Base-by-base conservation (phyloP, 352 stramenopile species). In the Pythium rishiriense region DNA sequence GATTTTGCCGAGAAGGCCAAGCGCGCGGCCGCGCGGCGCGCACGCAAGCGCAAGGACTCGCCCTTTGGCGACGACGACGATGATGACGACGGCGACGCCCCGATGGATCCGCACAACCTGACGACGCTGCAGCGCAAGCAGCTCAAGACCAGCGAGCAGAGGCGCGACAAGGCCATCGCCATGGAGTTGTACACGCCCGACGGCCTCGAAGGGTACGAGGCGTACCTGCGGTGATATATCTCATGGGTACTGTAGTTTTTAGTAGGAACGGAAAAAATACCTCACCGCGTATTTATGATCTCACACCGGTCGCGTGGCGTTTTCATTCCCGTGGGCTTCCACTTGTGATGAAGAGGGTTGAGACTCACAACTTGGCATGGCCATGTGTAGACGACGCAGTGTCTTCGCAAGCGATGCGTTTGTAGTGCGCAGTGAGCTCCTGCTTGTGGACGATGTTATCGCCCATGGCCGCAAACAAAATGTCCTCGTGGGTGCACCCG, bases 401-500 rank as follows among this genome's bases (percentile, higher is more conserved):
- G 29, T 46, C 55, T 4, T 31, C 5, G 9, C 26, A 15, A 4
- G 81, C 65, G 50, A 85, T 87, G 25, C 56, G 74, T 43, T 75
- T 76, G 45, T 83, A 59, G 50, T 79, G 71, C 24, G 64, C 61
- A 26, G 86, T 26, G 26, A 85, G 64, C 26, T 78, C 67, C 10
- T 58, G 45, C 24, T 77, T 79, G 61, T 70, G 83, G 12, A 68
- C 37, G 19, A 88, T 70, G 37, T 70, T 71, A 61, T 90, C 79
- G n/a, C 81, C 81, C 81, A 90, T 88, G 28, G 74, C 64, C n/a
- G 81, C 77, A 55, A 90, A 86, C 28, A 88, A 64, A 42, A 90
- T 79, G 55, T 85, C 74, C 62, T 88, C 75, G 63, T 90, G 81
- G 35, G 78, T 79, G 54, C 81, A 88, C 24, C 78, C 61, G n/a